Conservation (phyloP, 2,329 filamentous ascomycete genomes). For the Colletotrichum cuscutae region DNA sequence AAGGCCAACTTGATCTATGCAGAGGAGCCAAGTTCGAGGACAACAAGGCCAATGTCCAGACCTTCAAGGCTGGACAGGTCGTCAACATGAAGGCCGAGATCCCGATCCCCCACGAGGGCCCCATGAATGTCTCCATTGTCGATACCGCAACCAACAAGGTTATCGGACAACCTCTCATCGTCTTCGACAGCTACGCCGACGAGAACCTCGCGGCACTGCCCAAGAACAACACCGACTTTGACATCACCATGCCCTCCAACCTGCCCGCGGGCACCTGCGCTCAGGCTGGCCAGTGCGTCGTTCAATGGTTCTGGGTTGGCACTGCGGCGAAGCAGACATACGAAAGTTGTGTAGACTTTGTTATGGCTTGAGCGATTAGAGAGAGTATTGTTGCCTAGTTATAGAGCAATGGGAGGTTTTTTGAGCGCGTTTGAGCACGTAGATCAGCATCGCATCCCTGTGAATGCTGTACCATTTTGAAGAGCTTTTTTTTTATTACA, state of each 20-base stretch:
- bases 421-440: not conserved
- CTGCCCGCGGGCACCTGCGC: constrained; percentile 42
- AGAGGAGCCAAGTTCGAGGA: constrained; percentile 58
- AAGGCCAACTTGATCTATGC: constrained; percentile 53
- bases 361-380: constrained; percentile 20
- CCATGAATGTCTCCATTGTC: constrained; percentile 68
- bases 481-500: not conserved
- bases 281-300: constrained; percentile 46
- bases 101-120: constrained; percentile 57
- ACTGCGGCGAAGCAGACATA: constrained; percentile 50
- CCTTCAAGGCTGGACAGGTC: constrained; percentile 53
- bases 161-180: constrained; percentile 63
- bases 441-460: constrained; percentile 5
- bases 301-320: constrained; percentile 59
- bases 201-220: constrained; percentile 48
- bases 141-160: constrained; percentile 61
- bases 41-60: constrained; percentile 54
- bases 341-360: constrained; percentile 51
- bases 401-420: not conserved
- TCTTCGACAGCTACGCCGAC: constrained; percentile 65
- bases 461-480: not conserved
- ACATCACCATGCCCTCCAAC: constrained; percentile 48
- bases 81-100: constrained; percentile 53
- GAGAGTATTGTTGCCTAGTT: not conserved
- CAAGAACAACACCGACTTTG: constrained; percentile 56